A percentile compares a stretch with the other conserved stretches of the same genome.
Evolutionary conservation across 306 rosid genomes (phyloP).

Genomic region (Trifolium dubium): DNA sequence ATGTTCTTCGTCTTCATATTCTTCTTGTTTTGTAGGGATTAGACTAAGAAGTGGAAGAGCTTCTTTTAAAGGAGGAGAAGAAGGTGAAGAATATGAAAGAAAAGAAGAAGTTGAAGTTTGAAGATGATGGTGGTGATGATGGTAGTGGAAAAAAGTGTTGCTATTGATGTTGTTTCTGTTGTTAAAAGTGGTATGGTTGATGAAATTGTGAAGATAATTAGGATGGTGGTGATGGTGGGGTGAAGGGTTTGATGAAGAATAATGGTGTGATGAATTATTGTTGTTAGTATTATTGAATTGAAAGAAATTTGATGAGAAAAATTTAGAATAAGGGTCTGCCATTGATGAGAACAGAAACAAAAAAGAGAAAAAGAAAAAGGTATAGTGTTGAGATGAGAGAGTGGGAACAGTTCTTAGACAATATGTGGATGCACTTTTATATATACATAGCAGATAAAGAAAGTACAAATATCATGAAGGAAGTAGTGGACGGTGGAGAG

Average conservation of each 20-base stretch:
- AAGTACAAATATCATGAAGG: conserved; percentile 77
- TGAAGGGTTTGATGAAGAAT: conserved; percentile 40
- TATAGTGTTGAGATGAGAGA: conserved; percentile 22
- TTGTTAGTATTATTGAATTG: conserved; percentile 38
- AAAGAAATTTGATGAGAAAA: conserved; percentile 45
- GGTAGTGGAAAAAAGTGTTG: conserved; percentile 32
- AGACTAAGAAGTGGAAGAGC: conserved; percentile 77
- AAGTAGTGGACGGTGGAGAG: conserved; percentile 65
- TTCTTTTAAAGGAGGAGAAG: conserved; percentile 83
- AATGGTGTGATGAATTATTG: conserved; percentile 19
- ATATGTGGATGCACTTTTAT: conserved; percentile 45
- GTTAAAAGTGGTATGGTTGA: conserved; percentile 16
- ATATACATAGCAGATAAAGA: conserved; percentile 47
- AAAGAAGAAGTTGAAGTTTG: not conserved
- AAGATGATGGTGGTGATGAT: conserved; percentile 6
- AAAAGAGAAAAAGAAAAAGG: not conserved
- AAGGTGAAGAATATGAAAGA: conserved; percentile 38
- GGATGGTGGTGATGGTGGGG: not conserved
- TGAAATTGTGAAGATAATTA: conserved; percentile 39
- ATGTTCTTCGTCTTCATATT: conserved; percentile 18
- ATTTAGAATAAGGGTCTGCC: conserved; percentile 56
- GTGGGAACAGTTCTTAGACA: conserved; percentile 45
- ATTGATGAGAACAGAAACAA: conserved; percentile 20
- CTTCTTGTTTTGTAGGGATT: conserved; percentile 54
- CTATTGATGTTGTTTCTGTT: conserved; percentile 3